Evolutionary conservation across 345 rosid species (phyloP), one percentile per base, ranked within the genome.

Genomic region (Anastatica hierochuntica): DNA sequence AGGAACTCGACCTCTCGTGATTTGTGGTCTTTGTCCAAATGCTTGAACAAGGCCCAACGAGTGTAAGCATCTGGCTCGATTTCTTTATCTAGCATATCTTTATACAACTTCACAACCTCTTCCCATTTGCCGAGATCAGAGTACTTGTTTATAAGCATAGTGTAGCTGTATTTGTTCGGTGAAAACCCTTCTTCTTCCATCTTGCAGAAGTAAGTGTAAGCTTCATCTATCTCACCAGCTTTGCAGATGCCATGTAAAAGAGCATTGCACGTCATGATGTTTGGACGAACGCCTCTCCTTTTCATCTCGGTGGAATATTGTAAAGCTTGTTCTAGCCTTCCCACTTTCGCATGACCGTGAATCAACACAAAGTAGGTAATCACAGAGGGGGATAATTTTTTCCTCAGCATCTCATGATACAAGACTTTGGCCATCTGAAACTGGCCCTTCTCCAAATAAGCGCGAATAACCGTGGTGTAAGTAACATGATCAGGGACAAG

Each of bases 231-330:
- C 52, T 69, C 59, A 62, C 80, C 71, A 39, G 44, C 68, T 76
- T 68, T 78, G 78, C 90, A 78, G 48, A 76, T 46, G 5, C 95
- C 90, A 49, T 75, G 71, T 21, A 82, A 70, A 63, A 82, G 66
- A 47, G 83, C 81, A 72, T 85, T 85, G 53, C 77, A 75, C 29
- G 90, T 85, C 68, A 85, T 67, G 40, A 82, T 81, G 70, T 78
- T 80, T 23, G 90, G 87, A 36, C 55, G 21, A 50, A 82, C 64
- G 49, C 77, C 74, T 71, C 61, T 70, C 55, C 60, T 67, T 35
- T 72, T 76, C 87, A 85, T 85, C 77, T 74, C 82, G 17, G 43
- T 56, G 63, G 76, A 78, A 63, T 74, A 80, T 55, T 43, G 62
- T 31, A 69, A 56, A 14, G 95, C 87, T 64, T 66, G 52, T 14